A percentile compares a stretch with the other conserved stretches of the same genome.
Conservation (phyloP, 129 eudicot species). For the Apium graveolens region DNA sequence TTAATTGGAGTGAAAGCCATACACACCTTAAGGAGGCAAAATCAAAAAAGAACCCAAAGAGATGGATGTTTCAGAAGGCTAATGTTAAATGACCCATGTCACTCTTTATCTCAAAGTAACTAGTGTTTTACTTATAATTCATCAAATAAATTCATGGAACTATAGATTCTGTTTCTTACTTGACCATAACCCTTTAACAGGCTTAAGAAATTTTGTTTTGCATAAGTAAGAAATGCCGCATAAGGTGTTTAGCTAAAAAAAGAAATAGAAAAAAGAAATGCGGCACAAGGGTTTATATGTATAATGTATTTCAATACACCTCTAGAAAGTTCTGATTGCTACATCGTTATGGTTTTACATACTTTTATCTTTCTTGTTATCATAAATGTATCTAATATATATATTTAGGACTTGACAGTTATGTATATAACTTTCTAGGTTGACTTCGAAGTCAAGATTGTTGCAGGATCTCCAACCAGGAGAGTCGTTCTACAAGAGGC, state of each 20-base stretch:
- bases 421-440: slow-evolving; percentile 30
- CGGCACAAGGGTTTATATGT: neutral
- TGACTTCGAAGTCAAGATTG: slow-evolving; percentile 77
- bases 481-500: slow-evolving; percentile 60
- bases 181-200: neutral
- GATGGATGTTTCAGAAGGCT: neutral
- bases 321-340: neutral
- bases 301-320: neutral
- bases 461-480: slow-evolving; percentile 65
- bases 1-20: neutral
- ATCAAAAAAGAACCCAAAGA: neutral
- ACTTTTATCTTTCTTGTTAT: neutral
- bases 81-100: neutral
- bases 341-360: neutral
- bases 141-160: neutral
- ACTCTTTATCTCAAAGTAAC: neutral
- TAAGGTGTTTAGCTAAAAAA: too few relatives aligned
- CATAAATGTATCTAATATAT: neutral
- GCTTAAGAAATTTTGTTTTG: neutral
- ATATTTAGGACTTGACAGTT: neutral
- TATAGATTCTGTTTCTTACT: neutral
- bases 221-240: neutral
- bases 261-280: neutral
- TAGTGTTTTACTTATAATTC: neutral
- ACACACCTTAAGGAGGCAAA: neutral